Evolutionary conservation across 2,329 filamentous ascomycete genomes (phyloP), one percentile per base, ranked within the genome.

Genomic region (Raffaelea deltoideospora): DNA sequence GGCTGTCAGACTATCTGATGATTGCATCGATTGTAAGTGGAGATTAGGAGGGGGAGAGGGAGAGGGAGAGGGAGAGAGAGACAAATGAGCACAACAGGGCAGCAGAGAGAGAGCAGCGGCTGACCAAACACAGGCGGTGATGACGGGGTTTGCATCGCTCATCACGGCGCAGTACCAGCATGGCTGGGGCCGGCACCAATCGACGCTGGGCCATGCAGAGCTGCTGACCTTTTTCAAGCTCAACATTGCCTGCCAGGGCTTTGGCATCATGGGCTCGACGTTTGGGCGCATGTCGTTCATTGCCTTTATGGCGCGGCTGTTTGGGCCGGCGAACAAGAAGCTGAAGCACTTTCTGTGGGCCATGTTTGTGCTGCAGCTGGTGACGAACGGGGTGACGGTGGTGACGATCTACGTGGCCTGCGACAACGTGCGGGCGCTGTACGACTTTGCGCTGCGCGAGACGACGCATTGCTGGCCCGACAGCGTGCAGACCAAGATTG

Each of bases 281-380:
- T 15, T 37, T 15, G 35, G 35, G 21, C 35, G 35, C 22, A n/a
- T 37, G n/a, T 37, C 35, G 3, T 37, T 37, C 14, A 37, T 37
- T 21, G 15, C 26, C 35, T 37, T 31, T 22, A 30, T 37, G 26
- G 13, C 26, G 15, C 21, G 15, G n/a, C 35, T 37, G 28, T 37
- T 37, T 17, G 28, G 35, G n/a, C 15, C 20, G 28, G 20, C 17
- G 20, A 15, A 26, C 21, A 24, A 14, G 13, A 20, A 22, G 15
- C 35, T 37, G 10, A 3, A 3, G 9, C 21, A 23, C 5, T 10
- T 27, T 21, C 22, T 37, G 20, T 37, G 35, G 35, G 10, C n/a
- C n/a, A 19, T 37, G 19, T 37, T 37, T 23, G 20, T 9, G 10
- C 27, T 37, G n/a, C 35, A 37, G 29, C 11, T 23, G 14, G 8